These are phyloP conservation scores for Trypanosoma cruzi DNA, from an alignment of 208 protist species.

Conservation along the genomic window DNA sequence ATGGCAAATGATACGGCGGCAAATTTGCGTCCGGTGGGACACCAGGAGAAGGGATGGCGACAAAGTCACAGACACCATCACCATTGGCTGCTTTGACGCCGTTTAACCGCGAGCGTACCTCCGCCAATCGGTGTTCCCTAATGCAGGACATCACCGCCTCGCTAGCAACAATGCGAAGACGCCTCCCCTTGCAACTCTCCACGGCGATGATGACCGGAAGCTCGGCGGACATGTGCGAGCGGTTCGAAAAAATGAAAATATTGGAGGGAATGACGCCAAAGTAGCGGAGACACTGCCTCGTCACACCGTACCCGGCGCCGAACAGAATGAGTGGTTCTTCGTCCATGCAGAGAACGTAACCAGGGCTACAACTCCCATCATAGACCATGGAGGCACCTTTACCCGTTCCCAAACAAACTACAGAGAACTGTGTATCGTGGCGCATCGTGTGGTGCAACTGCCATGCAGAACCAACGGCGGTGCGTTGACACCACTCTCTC, in stretches of 20 bases:
- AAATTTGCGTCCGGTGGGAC: neutral
- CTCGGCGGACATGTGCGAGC: slow-evolving; percentile 37
- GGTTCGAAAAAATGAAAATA: slow-evolving; percentile 34
- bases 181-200: slow-evolving; percentile 22
- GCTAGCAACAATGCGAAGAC: slow-evolving; percentile 16
- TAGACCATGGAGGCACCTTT: slow-evolving; percentile 36
- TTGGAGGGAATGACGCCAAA: slow-evolving; percentile 33
- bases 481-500: neutral
- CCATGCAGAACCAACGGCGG: neutral
- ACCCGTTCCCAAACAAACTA: slow-evolving; percentile 35
- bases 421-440: slow-evolving; percentile 9
- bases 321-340: slow-evolving; percentile 29
- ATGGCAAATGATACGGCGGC: slow-evolving; percentile 8
- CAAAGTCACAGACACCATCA: slow-evolving; percentile 20
- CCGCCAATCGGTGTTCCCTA: slow-evolving; percentile 23
- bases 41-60: slow-evolving; percentile 2
- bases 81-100: neutral
- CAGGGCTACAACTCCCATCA: slow-evolving; percentile 28
- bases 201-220: slow-evolving; percentile 35
- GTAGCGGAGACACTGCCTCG: slow-evolving; percentile 34
- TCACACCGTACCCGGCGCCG: slow-evolving; percentile 38
- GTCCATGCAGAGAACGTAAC: slow-evolving; percentile 31
- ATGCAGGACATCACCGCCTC: slow-evolving; percentile 27
- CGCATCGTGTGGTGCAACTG: neutral
- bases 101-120: slow-evolving; percentile 23